Percentiles rank a stretch among this genome's conserved stretches.
phyloP scores from a whole-genome alignment of 2,329 filamentous ascomycete species.

The Beauveria sp. region DNA sequence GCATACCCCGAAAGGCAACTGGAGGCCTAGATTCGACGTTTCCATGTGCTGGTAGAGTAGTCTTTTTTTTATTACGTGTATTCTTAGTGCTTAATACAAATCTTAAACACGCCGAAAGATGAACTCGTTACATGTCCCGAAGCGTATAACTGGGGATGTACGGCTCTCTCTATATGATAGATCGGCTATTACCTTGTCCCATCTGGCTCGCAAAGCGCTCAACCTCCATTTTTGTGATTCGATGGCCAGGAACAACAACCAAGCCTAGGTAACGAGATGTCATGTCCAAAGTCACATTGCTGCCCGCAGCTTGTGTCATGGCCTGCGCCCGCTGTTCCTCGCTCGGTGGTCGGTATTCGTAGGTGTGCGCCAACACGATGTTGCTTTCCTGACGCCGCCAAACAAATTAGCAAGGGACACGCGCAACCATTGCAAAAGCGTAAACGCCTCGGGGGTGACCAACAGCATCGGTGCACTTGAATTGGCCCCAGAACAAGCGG shows the following conservation, averaged over 20 bases:
- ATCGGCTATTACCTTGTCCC: conserved; percentile 13
- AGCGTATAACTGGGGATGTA: background rate
- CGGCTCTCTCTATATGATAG: conserved; percentile 5
- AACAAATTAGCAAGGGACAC: conserved; percentile 14
- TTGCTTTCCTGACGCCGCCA: conserved; percentile 62
- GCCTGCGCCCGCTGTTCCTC: conserved; percentile 35
- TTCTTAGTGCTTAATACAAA: conserved; percentile 23
- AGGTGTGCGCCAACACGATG: conserved; percentile 74
- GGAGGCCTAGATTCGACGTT: conserved; percentile 7
- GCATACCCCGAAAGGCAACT: conserved; percentile 10
- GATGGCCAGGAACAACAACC: conserved; percentile 78
- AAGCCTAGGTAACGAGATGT: conserved; percentile 80
- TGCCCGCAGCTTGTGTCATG: conserved; percentile 26
- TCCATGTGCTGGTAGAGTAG: conserved; percentile 10
- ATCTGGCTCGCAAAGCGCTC: conserved; percentile 63
- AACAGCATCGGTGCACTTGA: conserved; percentile 94
- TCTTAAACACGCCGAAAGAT: background rate
- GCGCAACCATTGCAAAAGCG: background rate
- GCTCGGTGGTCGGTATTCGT: conserved; percentile 80
- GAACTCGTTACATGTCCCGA: background rate
- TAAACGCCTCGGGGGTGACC: conserved; percentile 17
- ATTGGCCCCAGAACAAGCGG: conserved; percentile 79
- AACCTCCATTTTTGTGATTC: conserved; percentile 82
- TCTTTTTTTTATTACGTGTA: conserved; percentile 14
- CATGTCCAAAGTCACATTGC: conserved; percentile 59